These are phyloP conservation scores for Prunus padus DNA, from an alignment of 306 rosid species.

Conservation along the genomic window DNA sequence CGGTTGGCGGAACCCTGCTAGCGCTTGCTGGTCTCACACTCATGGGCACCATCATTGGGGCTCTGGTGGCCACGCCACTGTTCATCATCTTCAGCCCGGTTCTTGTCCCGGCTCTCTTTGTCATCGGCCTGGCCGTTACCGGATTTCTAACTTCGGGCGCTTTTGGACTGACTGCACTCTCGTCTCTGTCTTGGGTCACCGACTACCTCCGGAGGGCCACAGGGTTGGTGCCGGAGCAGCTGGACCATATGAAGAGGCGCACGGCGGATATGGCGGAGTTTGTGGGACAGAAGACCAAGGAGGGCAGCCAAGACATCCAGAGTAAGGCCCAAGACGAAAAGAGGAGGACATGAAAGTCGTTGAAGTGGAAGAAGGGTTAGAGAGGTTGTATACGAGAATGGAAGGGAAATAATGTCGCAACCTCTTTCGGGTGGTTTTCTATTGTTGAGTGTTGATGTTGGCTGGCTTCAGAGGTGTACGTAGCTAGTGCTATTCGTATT, in stretches of 20 bases:
- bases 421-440: not conserved
- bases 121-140: constrained; percentile 46
- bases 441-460: not conserved
- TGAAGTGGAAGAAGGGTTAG: not conserved
- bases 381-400: not conserved
- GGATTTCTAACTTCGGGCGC: constrained; percentile 55
- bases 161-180: constrained; percentile 54
- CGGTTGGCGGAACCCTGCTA: constrained; percentile 56
- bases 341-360: constrained; percentile 37
- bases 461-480: not conserved
- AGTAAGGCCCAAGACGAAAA: constrained; percentile 58
- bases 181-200: constrained; percentile 65
- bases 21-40: constrained; percentile 50
- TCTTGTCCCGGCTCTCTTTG: constrained; percentile 57
- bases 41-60: constrained; percentile 48
- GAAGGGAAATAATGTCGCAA: constrained; percentile 10
- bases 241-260: constrained; percentile 50
- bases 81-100: constrained; percentile 76
- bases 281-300: constrained; percentile 83
- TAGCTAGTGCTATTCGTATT: not conserved
- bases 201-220: constrained; percentile 33
- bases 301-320: constrained; percentile 71
- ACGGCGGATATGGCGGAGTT: constrained; percentile 49
- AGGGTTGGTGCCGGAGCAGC: constrained; percentile 40
- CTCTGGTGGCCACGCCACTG: constrained; percentile 49